Conservation (phyloP, 2,329 filamentous ascomycete species). For the Aspergillus quadricinctus region DNA sequence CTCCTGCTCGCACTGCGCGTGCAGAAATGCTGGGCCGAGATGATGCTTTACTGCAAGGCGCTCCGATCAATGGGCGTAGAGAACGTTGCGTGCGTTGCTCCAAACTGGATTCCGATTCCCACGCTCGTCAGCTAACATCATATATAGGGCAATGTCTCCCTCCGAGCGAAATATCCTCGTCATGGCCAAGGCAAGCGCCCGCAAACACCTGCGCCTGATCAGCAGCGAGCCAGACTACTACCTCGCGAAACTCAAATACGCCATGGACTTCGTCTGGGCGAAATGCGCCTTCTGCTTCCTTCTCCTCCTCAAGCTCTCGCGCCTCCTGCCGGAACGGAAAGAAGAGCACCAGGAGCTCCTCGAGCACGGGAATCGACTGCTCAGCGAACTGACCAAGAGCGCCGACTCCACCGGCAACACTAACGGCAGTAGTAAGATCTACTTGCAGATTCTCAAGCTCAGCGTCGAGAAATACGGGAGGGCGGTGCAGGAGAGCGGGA, state of each 20-base stretch:
- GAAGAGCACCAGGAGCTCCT: slow-evolving; percentile 40
- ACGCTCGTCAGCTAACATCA: background rate
- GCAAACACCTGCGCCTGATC: slow-evolving; percentile 49
- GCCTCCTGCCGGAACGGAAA: slow-evolving; percentile 43
- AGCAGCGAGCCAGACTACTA: slow-evolving; percentile 45
- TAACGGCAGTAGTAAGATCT: slow-evolving; percentile 44
- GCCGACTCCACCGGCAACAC: slow-evolving; percentile 25
- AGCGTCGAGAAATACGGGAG: slow-evolving; percentile 50
- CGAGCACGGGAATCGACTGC: slow-evolving; percentile 40
- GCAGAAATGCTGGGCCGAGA: slow-evolving; percentile 52
- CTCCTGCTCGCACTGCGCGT: slow-evolving; percentile 47
- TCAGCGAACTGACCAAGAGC: slow-evolving; percentile 39
- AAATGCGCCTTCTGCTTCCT: slow-evolving; percentile 57
- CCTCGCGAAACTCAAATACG: slow-evolving; percentile 49
- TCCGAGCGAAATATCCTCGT: slow-evolving; percentile 46
- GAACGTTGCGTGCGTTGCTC: slow-evolving; percentile 39
- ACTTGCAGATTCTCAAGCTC: slow-evolving; percentile 46
- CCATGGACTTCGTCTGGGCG: slow-evolving; percentile 57
- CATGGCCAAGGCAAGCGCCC: slow-evolving; percentile 50
- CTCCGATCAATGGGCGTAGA: slow-evolving; percentile 47
- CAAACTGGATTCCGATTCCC: background rate
- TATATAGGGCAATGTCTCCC: slow-evolving; percentile 43
- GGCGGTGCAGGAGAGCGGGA: slow-evolving; percentile 37
- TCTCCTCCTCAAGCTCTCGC: slow-evolving; percentile 50
- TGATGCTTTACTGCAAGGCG: slow-evolving; percentile 51